These are phyloP conservation scores for Coemansia sp. DNA, from an alignment of 192 early-diverging fungal genomes.

Conservation along the genomic window DNA sequence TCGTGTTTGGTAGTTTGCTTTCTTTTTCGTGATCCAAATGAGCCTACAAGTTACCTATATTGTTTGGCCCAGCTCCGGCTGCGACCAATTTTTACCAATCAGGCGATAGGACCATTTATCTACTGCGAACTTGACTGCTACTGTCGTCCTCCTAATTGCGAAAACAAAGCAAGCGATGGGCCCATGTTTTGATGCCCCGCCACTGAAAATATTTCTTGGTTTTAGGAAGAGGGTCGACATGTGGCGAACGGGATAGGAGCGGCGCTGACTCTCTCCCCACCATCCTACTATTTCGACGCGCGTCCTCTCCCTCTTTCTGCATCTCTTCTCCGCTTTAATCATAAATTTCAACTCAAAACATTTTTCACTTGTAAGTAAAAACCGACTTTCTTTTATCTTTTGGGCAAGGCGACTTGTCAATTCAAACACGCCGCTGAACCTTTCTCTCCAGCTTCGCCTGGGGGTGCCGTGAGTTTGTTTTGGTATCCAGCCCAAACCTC, in stretches of 20 bases:
- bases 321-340: conserved; percentile 15
- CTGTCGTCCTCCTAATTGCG: background rate
- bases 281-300: background rate
- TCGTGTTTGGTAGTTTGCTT: conserved; percentile 67
- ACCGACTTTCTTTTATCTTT: background rate
- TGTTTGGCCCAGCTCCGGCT: background rate
- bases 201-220: background rate
- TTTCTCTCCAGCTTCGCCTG: background rate
- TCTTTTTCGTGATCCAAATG: conserved; percentile 12
- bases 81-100: background rate
- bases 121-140: background rate
- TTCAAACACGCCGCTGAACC: background rate
- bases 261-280: background rate
- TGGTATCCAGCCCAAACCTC: background rate
- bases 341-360: conserved; percentile 3
- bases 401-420: background rate
- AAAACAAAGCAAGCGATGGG: background rate
- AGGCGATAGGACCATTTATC: background rate
- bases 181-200: conserved; percentile 2
- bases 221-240: background rate
- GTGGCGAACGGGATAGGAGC: background rate
- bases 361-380: conserved; percentile 2
- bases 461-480: background rate
- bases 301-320: conserved; percentile 1
- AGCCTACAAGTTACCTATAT: background rate